Percentiles rank a stretch among this genome's conserved stretches.
Evolutionary conservation across 768 basidiomycete species (phyloP).

Genomic region (Tubosaeta sp.): DNA sequence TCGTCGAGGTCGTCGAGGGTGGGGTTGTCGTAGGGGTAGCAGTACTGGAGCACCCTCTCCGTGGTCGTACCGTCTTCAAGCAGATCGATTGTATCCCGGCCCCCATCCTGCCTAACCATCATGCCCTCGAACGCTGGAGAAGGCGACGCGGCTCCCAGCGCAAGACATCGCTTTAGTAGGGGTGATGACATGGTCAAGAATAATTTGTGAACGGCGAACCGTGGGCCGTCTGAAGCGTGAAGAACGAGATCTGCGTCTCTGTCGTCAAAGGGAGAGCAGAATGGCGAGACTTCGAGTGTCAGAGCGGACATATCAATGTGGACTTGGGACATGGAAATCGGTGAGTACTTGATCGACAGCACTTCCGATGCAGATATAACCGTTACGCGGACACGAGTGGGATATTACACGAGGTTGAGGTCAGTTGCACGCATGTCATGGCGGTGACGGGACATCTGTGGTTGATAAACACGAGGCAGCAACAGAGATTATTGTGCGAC

Average conservation of each 20-base stretch:
- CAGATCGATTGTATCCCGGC: constrained; percentile 27
- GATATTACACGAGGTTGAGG: constrained; percentile 27
- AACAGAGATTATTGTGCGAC: constrained; percentile 6
- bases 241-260: constrained; percentile 40
- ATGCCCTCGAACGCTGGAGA: constrained; percentile 26
- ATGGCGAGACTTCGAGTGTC: constrained; percentile 25
- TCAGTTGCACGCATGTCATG: constrained; percentile 26
- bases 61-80: constrained; percentile 32
- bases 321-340: constrained; percentile 23
- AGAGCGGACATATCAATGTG: constrained; percentile 24
- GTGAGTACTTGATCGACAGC: constrained; percentile 13
- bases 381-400: constrained; percentile 8
- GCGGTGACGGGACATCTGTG: constrained; percentile 11
- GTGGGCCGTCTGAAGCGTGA: constrained; percentile 37
- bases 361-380: constrained; percentile 28
- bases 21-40: constrained; percentile 36
- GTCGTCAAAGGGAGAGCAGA: constrained; percentile 36
- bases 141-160: constrained; percentile 25
- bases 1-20: constrained; percentile 31
- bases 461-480: constrained; percentile 25
- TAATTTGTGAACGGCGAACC: constrained; percentile 42
- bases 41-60: constrained; percentile 32
- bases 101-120: constrained; percentile 18
- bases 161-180: constrained; percentile 34
- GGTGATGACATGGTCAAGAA: constrained; percentile 40